Evolutionary conservation across 108 stramenopile genomes (phyloP), one percentile per base, ranked within the genome.

Genomic region (Parietichytrium sp.): DNA sequence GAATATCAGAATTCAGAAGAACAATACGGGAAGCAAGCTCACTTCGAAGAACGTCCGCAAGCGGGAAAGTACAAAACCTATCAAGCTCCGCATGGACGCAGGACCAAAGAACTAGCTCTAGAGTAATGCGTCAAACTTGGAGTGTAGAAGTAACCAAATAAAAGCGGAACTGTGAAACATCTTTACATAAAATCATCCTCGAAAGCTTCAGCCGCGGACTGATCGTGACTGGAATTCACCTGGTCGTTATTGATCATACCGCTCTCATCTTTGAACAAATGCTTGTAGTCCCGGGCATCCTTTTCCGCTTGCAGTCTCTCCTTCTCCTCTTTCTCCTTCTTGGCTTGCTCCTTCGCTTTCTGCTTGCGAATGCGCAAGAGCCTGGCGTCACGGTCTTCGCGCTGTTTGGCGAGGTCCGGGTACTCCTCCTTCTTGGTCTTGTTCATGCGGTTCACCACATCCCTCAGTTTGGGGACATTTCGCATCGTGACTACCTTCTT

Each of bases 341-440:
- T 50, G 20, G 42, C 30, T 6, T 50, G 55, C 4, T 12, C 52
- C 48, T 55, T 80, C 26, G 47, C 51, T 36, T 54, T 26, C 33
- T 15, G 31, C 33, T 78, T 83, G 10, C 42, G 55, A n/a, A 45
- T 48, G 16, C n/a, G 15, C 7, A 55, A 16, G 20, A 54, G 33
- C n/a, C 51, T 54, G 25, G 52, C 84, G 29, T 83, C 83, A 31
- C 81, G 55, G 3, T 51, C 45, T 8, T 25, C 78, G 36, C 78
- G 82, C 78, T 79, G 47, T 20, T 52, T 83, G 2, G 55, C 48
- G 27, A 90, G 81, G 53, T 92, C 85, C 50, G 90, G 91, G 31
- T 27, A 42, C n/a, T 83, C 80, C 54, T 85, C 87, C 4, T 79
- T 18, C 26, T 91, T 90, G 48, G 81, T 82, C 84, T 90, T 92